These are phyloP conservation scores for Lyophyllum atratum DNA, from an alignment of 768 basidiomycete genomes.

Conservation along the genomic window DNA sequence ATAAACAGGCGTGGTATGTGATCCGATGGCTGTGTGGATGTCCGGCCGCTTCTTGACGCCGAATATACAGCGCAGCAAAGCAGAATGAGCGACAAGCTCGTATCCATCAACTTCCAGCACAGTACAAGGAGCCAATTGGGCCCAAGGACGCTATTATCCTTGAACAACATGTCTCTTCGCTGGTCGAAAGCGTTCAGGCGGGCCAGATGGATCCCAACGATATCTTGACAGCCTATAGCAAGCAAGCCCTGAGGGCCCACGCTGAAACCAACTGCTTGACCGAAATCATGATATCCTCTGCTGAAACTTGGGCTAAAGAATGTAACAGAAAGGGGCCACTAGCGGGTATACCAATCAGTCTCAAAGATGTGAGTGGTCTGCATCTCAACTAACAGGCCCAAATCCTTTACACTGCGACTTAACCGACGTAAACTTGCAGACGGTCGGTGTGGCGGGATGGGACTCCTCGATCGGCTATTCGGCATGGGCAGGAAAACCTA, in stretches of 20 bases:
- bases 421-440: slow-evolving; percentile 29
- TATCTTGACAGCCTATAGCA: slow-evolving; percentile 44
- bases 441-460: slow-evolving; percentile 52
- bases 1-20: slow-evolving; percentile 36
- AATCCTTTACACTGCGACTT: slow-evolving; percentile 5
- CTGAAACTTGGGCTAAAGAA: slow-evolving; percentile 32
- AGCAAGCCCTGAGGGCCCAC: slow-evolving; percentile 47
- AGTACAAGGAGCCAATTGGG: slow-evolving; percentile 31
- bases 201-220: slow-evolving; percentile 30
- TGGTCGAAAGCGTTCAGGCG: slow-evolving; percentile 32
- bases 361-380: slow-evolving; percentile 43
- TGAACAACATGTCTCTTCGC: slow-evolving; percentile 25
- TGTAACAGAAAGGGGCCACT: slow-evolving; percentile 38
- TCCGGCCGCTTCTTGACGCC: background rate
- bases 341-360: slow-evolving; percentile 55
- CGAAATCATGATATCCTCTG: slow-evolving; percentile 50
- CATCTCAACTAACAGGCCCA: background rate
- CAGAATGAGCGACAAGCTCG: slow-evolving; percentile 35
- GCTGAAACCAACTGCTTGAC: slow-evolving; percentile 57
- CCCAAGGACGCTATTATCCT: slow-evolving; percentile 31
- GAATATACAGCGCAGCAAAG: slow-evolving; percentile 29
- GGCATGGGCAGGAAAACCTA: slow-evolving; percentile 44
- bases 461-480: slow-evolving; percentile 66
- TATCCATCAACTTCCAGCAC: slow-evolving; percentile 29
- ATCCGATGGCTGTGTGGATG: background rate